These are phyloP conservation scores for Cordyceps fumosorosea DNA, from an alignment of 2,329 filamentous ascomycete species.

Conservation along the genomic window DNA sequence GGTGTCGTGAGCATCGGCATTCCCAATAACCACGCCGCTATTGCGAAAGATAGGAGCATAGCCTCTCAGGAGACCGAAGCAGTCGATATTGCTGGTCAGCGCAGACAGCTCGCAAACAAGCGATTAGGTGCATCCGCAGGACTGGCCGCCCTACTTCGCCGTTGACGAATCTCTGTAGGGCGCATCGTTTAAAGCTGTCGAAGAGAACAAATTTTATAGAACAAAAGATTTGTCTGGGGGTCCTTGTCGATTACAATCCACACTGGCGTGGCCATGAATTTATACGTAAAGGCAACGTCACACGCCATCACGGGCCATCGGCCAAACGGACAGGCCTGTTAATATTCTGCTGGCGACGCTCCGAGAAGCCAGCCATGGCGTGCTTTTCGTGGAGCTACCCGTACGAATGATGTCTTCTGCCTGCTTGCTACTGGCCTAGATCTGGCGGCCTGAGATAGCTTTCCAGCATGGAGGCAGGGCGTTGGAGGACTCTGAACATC, in stretches of 20 bases:
- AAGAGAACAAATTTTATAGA: not conserved
- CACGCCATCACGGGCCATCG: slow-evolving; percentile 8
- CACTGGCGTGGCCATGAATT: not conserved
- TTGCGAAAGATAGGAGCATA: too few species aligned
- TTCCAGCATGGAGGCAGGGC: not conserved
- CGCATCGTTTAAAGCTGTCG: not conserved
- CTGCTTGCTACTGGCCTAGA: not conserved
- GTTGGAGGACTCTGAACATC: not conserved
- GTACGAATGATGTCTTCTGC: not conserved
- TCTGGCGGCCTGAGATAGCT: not conserved
- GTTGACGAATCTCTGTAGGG: not conserved
- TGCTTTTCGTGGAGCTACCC: not conserved
- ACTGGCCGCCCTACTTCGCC: not conserved
- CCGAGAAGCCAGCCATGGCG: not conserved
- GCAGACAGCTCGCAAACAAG: not conserved
- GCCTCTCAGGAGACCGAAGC: not conserved
- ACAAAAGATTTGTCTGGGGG: not conserved
- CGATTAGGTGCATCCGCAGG: not conserved
- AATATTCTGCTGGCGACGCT: not conserved
- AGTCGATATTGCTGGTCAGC: not conserved
- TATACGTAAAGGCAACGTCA: not conserved
- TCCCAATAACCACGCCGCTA: too few species aligned
- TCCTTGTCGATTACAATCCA: not conserved
- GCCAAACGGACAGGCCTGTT: slow-evolving; percentile 1
- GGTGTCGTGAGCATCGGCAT: too few species aligned